Conservation (phyloP, 2,329 filamentous ascomycete species). For the Achaetomium macrosporum region DNA sequence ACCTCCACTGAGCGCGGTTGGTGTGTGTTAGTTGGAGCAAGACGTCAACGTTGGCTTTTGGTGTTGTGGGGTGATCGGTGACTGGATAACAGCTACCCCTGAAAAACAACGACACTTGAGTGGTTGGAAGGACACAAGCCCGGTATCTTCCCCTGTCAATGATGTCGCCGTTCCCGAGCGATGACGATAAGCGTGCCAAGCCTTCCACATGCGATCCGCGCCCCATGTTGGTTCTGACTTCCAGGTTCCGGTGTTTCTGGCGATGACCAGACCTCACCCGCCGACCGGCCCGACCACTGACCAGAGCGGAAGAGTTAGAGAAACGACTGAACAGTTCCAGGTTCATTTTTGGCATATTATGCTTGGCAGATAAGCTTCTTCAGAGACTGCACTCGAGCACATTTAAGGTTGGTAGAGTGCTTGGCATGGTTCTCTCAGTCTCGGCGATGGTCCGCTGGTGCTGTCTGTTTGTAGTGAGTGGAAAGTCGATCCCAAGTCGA, state of each 20-base stretch:
- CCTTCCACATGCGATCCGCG: neutral
- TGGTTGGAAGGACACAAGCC: neutral
- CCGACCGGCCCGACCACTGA: conserved; percentile 11
- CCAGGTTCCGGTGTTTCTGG: conserved; percentile 3
- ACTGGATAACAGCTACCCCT: neutral
- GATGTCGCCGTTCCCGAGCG: conserved; percentile 19
- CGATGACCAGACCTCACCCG: conserved; percentile 4
- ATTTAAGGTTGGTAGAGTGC: too few species aligned
- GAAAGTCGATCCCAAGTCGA: too few species aligned
- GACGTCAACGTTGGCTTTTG: neutral
- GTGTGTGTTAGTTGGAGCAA: neutral
- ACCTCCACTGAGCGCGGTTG: neutral
- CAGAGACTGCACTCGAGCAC: too few species aligned
- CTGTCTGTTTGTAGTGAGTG: too few species aligned
- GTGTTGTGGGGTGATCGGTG: neutral
- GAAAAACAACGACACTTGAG: neutral
- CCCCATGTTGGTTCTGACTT: conserved; percentile 8
- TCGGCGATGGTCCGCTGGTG: too few species aligned
- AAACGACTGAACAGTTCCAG: too few species aligned
- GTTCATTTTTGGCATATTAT: neutral
- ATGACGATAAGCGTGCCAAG: conserved; percentile 19
- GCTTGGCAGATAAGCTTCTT: too few species aligned
- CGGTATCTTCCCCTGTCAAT: conserved; percentile 19
- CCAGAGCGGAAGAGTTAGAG: neutral
- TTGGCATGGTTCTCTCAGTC: too few species aligned